Base-by-base conservation (phyloP, 306 rosid genomes). In the Quercus mongolica region DNA sequence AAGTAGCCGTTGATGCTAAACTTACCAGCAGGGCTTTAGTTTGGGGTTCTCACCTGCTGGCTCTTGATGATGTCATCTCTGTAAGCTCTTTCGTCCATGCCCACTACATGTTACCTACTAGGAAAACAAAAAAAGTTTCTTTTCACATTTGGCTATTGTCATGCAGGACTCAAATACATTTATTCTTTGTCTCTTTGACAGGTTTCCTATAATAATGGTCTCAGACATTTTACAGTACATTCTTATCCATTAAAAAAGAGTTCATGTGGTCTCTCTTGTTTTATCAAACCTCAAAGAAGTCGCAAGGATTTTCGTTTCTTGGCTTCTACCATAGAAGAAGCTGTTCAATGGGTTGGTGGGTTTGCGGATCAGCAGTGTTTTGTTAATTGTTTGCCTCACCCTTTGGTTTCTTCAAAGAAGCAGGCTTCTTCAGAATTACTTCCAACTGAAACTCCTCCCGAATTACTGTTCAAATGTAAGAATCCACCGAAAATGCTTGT, bases 341-440 rank as follows among this genome's bases (percentile, higher is more conserved):
- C 99, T 58, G 76, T 95, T 84, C 97, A 89, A 58, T 95, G 99
- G 99, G 97, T 95, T 85, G 97, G 94, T 52, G 98, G 94, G 62
- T 90, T 93, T 90, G 99, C 99, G 15, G 99, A 95, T 86, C 99
- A 95, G 82, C 96, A 93, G 55, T 95, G 99, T 82, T 91, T 85
- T 5, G 85, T 95, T 74, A 91, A 95, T 84, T 93, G 97, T 87
- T 91, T 95, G 79, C 99, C 99, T 67, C 99, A 95, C 77, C 99
- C 99, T 23, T 87, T 91, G 88, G 81, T 85, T 74, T 93, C 98
- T 73, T 93, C 97, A 9, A 95, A 95, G 89, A 95, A 93, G 93
- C 98, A 95, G 80, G 97, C 97, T 35, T 95, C 99, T 80, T 90
- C 98, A 59, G 99, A 93, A 76, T 86, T 95, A 78, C 77, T 89